Base-by-base conservation (phyloP, 208 protist species). In the Vickermania ingenoplastis region DNA sequence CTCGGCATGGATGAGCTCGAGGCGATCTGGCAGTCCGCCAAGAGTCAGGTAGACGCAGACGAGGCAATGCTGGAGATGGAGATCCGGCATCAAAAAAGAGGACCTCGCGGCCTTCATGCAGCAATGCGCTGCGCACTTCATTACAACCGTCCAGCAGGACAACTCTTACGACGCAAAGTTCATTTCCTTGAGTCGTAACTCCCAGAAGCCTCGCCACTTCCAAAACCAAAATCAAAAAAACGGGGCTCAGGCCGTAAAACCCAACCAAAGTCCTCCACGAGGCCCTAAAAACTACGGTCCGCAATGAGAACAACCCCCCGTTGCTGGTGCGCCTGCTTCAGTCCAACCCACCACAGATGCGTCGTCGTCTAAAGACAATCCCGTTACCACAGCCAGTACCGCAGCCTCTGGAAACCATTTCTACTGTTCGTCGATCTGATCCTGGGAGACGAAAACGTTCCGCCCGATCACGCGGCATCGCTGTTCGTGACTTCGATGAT, bases 301-400 rank as follows among this genome's bases (percentile, higher is more conserved):
- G 17, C 36, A n/a, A 45, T n/a, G 7, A 17, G 17, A 17, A 45
- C 7, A 7, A 45, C 7, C 7, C 36, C 36, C 36, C 36, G 36
- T 45, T 45, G 36, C 36, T 45, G 17, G 36, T 45, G 36, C 36
- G 36, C 36, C 36, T 45, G 36, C 36, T 45, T 45, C 36, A 45
- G 36, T 45, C 36, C 36, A 45, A 45, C 36, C 36, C 36, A n/a
- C 36, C 36, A 45, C 36, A 45, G 36, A 45, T 45, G 36, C 36
- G 36, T 45, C 36, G 17, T 17, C 36, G 36, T 45, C 36, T 17
- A 45, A 17, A 45, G 36, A 45, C 36, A 17, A 45, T 45, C 36
- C 36, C 36, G 17, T n/a, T 45, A 45, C 36, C 36, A 45, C 36
- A 45, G 36, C 36, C 36, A 45, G 36, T 45, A 45, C 36, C 36